Evolutionary conservation across 2,329 filamentous ascomycete genomes (phyloP), one percentile per base, ranked within the genome.

Genomic region (Colletotrichum ledebouriae): DNA sequence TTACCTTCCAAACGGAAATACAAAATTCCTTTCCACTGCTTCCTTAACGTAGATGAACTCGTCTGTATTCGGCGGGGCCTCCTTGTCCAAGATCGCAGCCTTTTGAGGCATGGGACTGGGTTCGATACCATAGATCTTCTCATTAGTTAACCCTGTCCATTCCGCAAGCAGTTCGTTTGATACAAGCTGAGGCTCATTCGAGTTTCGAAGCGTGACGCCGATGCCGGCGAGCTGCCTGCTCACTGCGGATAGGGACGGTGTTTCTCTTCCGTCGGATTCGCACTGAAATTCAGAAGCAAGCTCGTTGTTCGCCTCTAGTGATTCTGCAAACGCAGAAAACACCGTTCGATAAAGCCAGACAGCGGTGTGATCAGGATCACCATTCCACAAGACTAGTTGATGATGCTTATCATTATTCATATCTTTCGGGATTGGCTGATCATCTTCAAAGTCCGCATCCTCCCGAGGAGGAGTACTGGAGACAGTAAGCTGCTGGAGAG

Each of bases 341-440:
- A 53, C 15, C 0, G n/a, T 20, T 1, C 4, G 50, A 3, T 53
- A 53, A 0, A 53, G 15, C 29, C 50, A 53, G 3, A 15, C 50
- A 2, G 50, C 50, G 7, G 50, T 34, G 13, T 53, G 29, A 3
- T 53, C 5, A 4, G 33, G 9, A 3, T 1, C 50, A 11, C 29
- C 50, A 11, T 53, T 37, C 50, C 50, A 53, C 0, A 37, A 37
- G 5, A 53, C 29, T 0, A 53, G 0, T 3, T 53, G 50, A 2
- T 4, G 34, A 5, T 53, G 29, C 9, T 3, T n/a, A 10, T 4
- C 15, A 10, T 2, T 9, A 3, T 17, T 20, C n/a, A 15, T n/a
- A 17, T n/a, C n/a, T 1, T 10, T 17, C 25, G 15, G 2, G 0
- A 5, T 12, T 1, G n/a, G 15, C 0, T 37, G 12, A 29, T 20